A percentile compares a stretch with the other conserved stretches of the same genome.
Conservation (phyloP, 805 yeast species). For the Lachancea fermentati region DNA sequence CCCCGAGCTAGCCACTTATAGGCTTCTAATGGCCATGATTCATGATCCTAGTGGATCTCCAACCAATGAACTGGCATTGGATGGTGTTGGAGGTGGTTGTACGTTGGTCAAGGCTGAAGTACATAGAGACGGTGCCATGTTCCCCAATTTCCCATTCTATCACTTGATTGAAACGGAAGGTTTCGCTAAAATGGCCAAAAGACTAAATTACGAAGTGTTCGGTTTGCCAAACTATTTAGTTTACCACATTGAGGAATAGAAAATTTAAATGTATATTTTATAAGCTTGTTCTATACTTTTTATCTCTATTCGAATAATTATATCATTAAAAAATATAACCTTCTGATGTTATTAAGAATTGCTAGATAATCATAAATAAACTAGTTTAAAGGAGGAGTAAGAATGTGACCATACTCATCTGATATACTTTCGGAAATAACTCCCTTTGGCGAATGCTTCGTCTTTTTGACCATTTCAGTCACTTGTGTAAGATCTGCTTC, state of each 20-base stretch:
- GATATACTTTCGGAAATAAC: not conserved
- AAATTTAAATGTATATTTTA: not conserved
- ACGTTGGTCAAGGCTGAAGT: constrained; percentile 94
- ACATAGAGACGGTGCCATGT: constrained; percentile 99
- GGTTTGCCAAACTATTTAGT: constrained; percentile 95
- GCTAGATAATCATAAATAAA: not conserved
- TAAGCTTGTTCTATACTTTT: not conserved
- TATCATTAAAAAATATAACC: no score
- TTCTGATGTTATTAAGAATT: not conserved
- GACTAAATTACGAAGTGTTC: constrained; percentile 83
- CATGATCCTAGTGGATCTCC: constrained; percentile 61
- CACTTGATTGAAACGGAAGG: constrained; percentile 97
- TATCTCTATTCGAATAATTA: not conserved
- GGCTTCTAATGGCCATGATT: constrained; percentile 90
- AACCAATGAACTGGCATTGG: constrained; percentile 72
- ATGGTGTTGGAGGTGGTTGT: constrained; percentile 98
- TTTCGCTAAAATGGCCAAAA: constrained; percentile 95
- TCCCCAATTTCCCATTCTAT: constrained; percentile 96
- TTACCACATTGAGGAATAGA: constrained; percentile 77
- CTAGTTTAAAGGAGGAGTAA: not conserved
- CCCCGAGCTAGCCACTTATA: constrained; percentile 84
- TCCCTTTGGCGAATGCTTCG: constrained; percentile 40
- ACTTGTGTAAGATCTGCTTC: constrained; percentile 43
- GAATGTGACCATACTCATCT: not conserved
- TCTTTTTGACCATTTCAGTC: constrained; percentile 44